phyloP scores from a whole-genome alignment of 176 grass and related monocot species.

The Poa pratensis region DNA sequence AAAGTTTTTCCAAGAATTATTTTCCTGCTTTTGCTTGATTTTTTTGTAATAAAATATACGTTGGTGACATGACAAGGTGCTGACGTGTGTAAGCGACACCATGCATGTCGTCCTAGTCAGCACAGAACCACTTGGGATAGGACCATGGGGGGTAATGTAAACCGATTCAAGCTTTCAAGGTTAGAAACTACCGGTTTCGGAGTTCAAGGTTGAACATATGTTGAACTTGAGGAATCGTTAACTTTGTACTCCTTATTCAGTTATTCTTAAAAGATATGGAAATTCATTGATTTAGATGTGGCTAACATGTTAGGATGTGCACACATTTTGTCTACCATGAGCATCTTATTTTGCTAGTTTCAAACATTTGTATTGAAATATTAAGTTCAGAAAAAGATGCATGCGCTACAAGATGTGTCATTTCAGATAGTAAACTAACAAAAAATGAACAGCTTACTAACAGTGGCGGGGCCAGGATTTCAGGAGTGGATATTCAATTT shows the following conservation, averaged over 20 bases:
- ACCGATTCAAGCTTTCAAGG: not conserved
- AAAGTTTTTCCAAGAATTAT: not conserved
- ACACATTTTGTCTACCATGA: not conserved
- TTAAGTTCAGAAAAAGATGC: constrained; percentile 14
- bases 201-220: constrained; percentile 7
- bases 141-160: not conserved
- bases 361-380: constrained; percentile 27
- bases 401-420: not conserved
- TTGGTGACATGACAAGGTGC: not conserved
- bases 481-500: too few species aligned
- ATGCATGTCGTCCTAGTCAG: not conserved
- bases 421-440: constrained; percentile 34
- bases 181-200: not conserved
- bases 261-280: constrained; percentile 4
- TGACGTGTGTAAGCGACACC: not conserved
- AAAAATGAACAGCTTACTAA: constrained; percentile 35
- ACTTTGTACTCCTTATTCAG: constrained; percentile 28
- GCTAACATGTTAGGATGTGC: not conserved
- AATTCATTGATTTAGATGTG: constrained; percentile 10
- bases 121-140: not conserved
- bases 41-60: not conserved
- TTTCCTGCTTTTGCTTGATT: not conserved
- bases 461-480: too few species aligned
- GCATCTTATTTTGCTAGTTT: constrained; percentile 15
- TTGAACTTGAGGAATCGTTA: not conserved